These are phyloP conservation scores for Wolfiporia cocos DNA, from an alignment of 1,284 basidiomycete genomes.

Conservation along the genomic window DNA sequence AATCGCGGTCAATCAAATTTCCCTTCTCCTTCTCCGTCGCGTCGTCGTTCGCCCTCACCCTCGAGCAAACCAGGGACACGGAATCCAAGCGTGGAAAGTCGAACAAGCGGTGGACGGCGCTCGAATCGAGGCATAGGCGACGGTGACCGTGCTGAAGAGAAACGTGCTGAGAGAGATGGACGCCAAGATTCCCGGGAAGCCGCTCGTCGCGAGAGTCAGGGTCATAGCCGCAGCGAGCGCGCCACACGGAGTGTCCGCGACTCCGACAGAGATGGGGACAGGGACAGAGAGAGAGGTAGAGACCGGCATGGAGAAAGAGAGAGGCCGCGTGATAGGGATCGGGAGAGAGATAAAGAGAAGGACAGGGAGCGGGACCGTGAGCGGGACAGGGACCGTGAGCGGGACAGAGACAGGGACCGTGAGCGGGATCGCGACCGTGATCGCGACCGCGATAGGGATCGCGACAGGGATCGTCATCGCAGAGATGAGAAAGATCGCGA, in stretches of 20 bases:
- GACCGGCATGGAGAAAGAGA: conserved; percentile 36
- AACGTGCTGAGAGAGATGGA: conserved; percentile 38
- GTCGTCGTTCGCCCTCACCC: conserved; percentile 61
- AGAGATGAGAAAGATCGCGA: conserved; percentile 40
- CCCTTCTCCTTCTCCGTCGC: conserved; percentile 48
- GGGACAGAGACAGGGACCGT: conserved; percentile 45
- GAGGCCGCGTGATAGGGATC: conserved; percentile 27
- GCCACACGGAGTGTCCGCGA: conserved; percentile 23
- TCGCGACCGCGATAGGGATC: conserved; percentile 41
- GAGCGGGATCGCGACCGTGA: conserved; percentile 29
- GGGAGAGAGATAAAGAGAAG: conserved; percentile 25
- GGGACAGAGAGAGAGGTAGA: conserved; percentile 34
- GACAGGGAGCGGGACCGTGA: conserved; percentile 32
- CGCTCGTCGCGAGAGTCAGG: conserved; percentile 25
- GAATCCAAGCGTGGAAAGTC: conserved; percentile 67
- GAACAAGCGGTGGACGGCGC: conserved; percentile 59
- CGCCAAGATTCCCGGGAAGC: conserved; percentile 40
- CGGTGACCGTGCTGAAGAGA: conserved; percentile 42
- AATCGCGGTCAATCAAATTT: conserved; percentile 41
- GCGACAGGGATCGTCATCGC: conserved; percentile 37
- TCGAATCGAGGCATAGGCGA: conserved; percentile 49
- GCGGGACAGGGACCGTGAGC: conserved; percentile 34
- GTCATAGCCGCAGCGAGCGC: conserved; percentile 13
- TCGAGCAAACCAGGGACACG: conserved; percentile 60
- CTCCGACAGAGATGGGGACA: conserved; percentile 30